These are phyloP conservation scores for Vanderwaltozyma tropicalis DNA, from an alignment of 805 yeast genomes.

Conservation along the genomic window DNA sequence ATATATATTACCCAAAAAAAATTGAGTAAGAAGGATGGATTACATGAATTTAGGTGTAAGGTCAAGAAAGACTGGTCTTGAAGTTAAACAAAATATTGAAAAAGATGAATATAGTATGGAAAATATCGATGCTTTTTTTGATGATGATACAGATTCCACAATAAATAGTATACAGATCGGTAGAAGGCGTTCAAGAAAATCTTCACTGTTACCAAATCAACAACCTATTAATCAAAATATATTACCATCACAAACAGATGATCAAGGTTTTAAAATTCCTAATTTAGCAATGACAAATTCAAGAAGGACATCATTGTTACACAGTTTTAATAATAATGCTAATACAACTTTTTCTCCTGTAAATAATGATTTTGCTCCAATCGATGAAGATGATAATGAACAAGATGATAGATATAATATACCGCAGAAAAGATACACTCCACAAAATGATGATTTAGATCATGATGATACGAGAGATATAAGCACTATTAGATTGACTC, in stretches of 20 bases:
- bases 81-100: conserved; percentile 7
- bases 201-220: conserved; percentile 12
- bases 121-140: conserved; percentile 51
- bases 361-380: conserved; percentile 3
- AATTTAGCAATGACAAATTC: conserved; percentile 1
- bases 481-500: conserved; percentile 12
- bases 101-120: conserved; percentile 17
- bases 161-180: conserved; percentile 4
- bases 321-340: background rate
- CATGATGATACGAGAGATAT: conserved; percentile 5
- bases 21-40: conserved; percentile 24
- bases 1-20: no score
- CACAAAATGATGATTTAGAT: conserved; percentile 2
- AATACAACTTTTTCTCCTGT: background rate
- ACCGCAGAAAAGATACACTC: conserved; percentile 4
- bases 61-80: conserved; percentile 56
- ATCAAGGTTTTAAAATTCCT: conserved; percentile 2
- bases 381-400: background rate
- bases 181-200: conserved; percentile 13
- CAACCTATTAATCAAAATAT: no score
- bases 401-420: background rate
- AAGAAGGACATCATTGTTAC: conserved; percentile 3
- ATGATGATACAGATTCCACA: conserved; percentile 34
- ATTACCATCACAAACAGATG: background rate
- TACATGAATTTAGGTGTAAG: conserved; percentile 42